Percentiles rank a stretch among this genome's conserved stretches.
These are phyloP conservation scores for Epichloe aotearoae DNA, from an alignment of 2,329 filamentous ascomycete species.

Conservation along the genomic window DNA sequence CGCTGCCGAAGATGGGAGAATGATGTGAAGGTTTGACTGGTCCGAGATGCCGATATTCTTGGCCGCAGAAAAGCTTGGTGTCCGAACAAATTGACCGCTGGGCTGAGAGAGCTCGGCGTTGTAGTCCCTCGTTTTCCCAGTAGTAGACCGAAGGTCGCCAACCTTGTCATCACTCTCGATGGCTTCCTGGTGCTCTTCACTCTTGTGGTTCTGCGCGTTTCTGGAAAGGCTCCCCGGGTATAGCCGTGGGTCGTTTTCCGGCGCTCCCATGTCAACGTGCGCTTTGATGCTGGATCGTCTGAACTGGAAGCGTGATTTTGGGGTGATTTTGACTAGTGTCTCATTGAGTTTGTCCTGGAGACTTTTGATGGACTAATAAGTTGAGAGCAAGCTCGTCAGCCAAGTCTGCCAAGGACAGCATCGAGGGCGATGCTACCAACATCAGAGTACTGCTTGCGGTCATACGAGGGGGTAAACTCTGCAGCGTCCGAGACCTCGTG, in stretches of 20 bases:
- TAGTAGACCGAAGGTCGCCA: constrained; percentile 20
- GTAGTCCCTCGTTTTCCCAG: constrained; percentile 34
- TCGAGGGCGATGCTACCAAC: constrained; percentile 28
- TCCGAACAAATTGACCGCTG: constrained; percentile 31
- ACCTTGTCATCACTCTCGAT: constrained; percentile 21
- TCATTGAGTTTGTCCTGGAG: constrained; percentile 67
- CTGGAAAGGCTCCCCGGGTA: constrained; percentile 22
- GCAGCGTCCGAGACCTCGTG: constrained; percentile 76
- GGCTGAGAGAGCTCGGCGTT: constrained; percentile 40
- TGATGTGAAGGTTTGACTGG: constrained; percentile 59
- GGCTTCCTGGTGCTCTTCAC: constrained; percentile 5
- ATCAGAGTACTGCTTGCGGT: constrained; percentile 74
- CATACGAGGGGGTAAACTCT: constrained; percentile 73
- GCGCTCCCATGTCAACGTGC: constrained; percentile 29
- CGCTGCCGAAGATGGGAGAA: constrained; percentile 58
- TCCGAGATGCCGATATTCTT: constrained; percentile 51
- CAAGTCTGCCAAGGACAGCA: not conserved
- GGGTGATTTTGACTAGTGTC: constrained; percentile 52
- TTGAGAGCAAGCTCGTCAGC: not conserved
- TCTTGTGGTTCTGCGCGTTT: constrained; percentile 11
- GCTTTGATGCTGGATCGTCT: constrained; percentile 26
- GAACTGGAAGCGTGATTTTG: constrained; percentile 75
- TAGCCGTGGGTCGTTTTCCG: constrained; percentile 30
- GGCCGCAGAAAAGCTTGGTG: constrained; percentile 50
- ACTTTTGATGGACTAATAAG: constrained; percentile 60